phyloP scores from a whole-genome alignment of 192 early-diverging fungal species.

The Coemansia sp. region DNA sequence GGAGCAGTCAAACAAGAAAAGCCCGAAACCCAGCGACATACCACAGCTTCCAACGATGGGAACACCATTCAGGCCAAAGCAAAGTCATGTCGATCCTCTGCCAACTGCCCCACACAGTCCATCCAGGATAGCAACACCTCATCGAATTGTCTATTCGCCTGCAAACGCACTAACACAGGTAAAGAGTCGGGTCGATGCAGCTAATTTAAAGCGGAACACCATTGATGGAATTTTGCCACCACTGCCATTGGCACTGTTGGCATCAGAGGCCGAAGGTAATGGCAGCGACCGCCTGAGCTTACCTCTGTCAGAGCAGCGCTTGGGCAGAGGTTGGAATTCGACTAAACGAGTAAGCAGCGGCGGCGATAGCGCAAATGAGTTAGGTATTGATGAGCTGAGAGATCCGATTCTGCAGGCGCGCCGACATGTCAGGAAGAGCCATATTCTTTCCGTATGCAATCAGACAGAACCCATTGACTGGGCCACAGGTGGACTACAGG shows the following conservation, averaged over 20 bases:
- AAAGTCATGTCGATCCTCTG: not conserved
- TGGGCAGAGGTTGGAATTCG: constrained; percentile 11
- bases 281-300: constrained; percentile 9
- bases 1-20: too few species aligned
- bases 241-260: not conserved
- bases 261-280: not conserved
- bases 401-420: constrained; percentile 52
- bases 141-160: constrained; percentile 50
- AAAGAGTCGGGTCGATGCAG: constrained; percentile 9
- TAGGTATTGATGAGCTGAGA: constrained; percentile 44
- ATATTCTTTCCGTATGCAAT: constrained; percentile 48
- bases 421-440: constrained; percentile 45
- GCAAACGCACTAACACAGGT: constrained; percentile 18
- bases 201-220: not conserved
- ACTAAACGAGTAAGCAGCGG: constrained; percentile 5
- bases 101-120: constrained; percentile 34
- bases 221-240: not conserved
- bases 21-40: too few species aligned
- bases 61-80: constrained; percentile 15
- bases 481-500: constrained; percentile 37
- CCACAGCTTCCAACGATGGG: not conserved
- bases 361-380: constrained; percentile 19
- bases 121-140: constrained; percentile 38
- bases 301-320: constrained; percentile 1
- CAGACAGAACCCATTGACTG: constrained; percentile 54